Base-by-base conservation (phyloP, 768 basidiomycete genomes). In the Termitomyces bulborhizus region DNA sequence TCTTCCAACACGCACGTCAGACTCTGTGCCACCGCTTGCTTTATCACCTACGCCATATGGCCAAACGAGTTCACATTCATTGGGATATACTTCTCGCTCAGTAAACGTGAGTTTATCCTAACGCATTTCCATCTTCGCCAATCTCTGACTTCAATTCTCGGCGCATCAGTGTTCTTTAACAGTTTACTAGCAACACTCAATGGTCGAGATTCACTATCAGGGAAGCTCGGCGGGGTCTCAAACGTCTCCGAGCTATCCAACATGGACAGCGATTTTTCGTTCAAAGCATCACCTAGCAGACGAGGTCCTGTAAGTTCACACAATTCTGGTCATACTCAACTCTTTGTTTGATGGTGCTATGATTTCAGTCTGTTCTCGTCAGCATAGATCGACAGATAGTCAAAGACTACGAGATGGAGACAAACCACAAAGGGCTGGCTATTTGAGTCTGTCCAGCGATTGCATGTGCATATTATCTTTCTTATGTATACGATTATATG, bases 1-100 rank as follows among this genome's bases (percentile, higher is more conserved):
- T 74, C 31, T 75, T 74, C 59, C 68, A 73, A n/a, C 77, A 75
- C 64, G 67, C 77, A 52, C 75, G 1, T 34, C 21, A 52, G 51
- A 43, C 31, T 52, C 12, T 52, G 51, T 18, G 42, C 42, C 29
- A 4, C 16, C 24, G 51, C 51, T 31, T 52, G 51, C 16, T 43
- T 52, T n/a, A 52, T 52, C 31, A 32, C 51, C 4, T 70, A 42
- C 8, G 26, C 31, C 21, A 44, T 44, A 41, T 52, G 51, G 51
- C 51, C 51, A 11, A 44, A 44, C 32, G 40, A 52, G 16, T 52
- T 52, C 31, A 52, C 42, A 13, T 52, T 52, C 6, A 52, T 52
- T n/a, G 51, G 40, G n/a, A 52, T 52, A 15, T 52, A 52, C 31
- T 52, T 52, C 51, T 52, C 41, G 8, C 41, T 52, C 31, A 52